Evolutionary conservation across 164 flowering plant species (phyloP).

Genomic region (Sedum album): DNA sequence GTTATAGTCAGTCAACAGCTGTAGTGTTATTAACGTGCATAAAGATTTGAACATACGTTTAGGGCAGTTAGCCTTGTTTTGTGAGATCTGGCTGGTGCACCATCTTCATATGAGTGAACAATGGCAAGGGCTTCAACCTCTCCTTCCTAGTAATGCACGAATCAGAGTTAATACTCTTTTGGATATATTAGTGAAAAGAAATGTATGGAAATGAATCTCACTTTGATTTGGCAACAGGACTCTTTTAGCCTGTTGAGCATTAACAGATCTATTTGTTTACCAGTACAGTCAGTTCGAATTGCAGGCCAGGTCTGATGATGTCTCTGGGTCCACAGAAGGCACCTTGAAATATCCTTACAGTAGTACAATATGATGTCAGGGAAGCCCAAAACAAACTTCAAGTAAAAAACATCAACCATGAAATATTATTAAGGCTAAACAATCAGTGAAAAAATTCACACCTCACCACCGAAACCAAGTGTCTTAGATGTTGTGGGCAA

Average conservation of each 20-base stretch:
- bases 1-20: no score
- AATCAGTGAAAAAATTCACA: constrained; percentile 14
- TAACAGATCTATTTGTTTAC: constrained; percentile 74
- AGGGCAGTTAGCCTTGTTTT: constrained; percentile 80
- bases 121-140: constrained; percentile 67
- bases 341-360: constrained; percentile 86
- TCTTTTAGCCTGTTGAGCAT: constrained; percentile 86
- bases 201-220: constrained; percentile 26
- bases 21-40: no score
- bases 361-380: neutral
- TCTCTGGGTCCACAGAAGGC: constrained; percentile 92
- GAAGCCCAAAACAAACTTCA: neutral
- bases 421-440: neutral
- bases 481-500: constrained; percentile 74
- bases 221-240: constrained; percentile 71
- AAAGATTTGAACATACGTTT: constrained; percentile 75
- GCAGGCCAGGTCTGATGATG: constrained; percentile 97
- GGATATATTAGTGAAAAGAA: neutral
- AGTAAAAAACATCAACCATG: neutral
- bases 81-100: constrained; percentile 63
- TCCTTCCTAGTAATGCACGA: constrained; percentile 44
- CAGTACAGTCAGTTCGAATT: constrained; percentile 61
- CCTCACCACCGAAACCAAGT: constrained; percentile 94
- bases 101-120: constrained; percentile 87
- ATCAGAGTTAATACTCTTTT: neutral